Percentiles rank a stretch among this genome's conserved stretches.
Evolutionary conservation across 1,139 yeast genomes (phyloP).

Genomic region (Protomyces pachydermus): DNA sequence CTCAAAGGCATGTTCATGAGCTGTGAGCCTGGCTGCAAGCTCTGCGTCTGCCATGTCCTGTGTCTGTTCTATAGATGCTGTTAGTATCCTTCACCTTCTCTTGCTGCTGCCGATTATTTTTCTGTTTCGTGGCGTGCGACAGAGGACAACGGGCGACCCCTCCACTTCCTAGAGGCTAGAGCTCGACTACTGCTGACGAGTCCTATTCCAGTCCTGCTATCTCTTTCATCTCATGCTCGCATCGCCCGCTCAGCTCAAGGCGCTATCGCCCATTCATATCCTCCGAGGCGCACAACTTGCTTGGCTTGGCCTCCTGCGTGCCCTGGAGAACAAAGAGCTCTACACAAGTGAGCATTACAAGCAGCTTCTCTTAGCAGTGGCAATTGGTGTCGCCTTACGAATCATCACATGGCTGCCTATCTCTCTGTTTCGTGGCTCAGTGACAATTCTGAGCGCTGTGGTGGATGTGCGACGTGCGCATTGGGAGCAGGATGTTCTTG

Average conservation of each 20-base stretch:
- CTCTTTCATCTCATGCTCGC: background rate
- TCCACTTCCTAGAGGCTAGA: too few relatives aligned
- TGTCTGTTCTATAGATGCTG: background rate
- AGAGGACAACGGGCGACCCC: too few relatives aligned
- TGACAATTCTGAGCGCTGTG: background rate
- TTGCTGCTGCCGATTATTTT: background rate
- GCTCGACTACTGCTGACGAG: too few relatives aligned
- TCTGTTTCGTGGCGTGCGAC: background rate
- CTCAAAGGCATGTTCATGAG: slow-evolving; percentile 82
- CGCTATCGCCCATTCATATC: slow-evolving; percentile 32
- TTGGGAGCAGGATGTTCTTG: background rate
- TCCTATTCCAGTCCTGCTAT: too few relatives aligned
- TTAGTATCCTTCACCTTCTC: background rate
- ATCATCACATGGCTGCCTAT: background rate
- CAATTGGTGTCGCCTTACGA: background rate
- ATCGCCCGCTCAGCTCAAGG: slow-evolving; percentile 8
- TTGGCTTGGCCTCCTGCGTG: slow-evolving; percentile 48
- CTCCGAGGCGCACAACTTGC: slow-evolving; percentile 55
- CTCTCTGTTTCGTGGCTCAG: background rate
- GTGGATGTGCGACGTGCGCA: background rate
- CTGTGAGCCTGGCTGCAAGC: slow-evolving; percentile 50
- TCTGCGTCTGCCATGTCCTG: slow-evolving; percentile 12
- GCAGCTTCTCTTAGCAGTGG: background rate
- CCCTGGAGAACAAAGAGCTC: slow-evolving; percentile 47
- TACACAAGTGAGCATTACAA: slow-evolving; percentile 32